A percentile compares a stretch with the other conserved stretches of the same genome.
phyloP scores from a whole-genome alignment of 306 rosid genomes.

The Vigna nakashimae region DNA sequence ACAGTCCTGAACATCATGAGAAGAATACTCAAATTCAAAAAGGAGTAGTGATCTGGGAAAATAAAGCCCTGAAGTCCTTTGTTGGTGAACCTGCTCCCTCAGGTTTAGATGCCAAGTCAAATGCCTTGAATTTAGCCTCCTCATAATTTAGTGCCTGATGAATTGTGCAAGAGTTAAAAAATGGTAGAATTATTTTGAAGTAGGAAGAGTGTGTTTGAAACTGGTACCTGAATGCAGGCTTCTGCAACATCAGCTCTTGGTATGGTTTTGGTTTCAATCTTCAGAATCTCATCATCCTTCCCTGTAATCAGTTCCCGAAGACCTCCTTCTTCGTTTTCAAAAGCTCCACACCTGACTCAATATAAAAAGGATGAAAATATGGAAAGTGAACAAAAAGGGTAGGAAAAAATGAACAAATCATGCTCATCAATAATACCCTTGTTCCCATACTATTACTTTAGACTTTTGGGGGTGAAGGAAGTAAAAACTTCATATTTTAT shows the following conservation, averaged over 20 bases:
- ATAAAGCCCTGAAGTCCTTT: slow-evolving; percentile 79
- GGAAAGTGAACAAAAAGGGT: too few relatives aligned
- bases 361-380: too few relatives aligned
- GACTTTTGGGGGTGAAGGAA: too few relatives aligned
- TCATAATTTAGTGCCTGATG: slow-evolving; percentile 74
- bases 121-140: slow-evolving; percentile 79
- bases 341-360: too few relatives aligned
- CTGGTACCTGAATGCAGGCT: slow-evolving; percentile 79
- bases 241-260: slow-evolving; percentile 82
- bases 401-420: too few relatives aligned
- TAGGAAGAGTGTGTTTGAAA: too few relatives aligned
- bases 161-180: background rate
- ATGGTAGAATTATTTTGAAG: background rate
- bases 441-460: too few relatives aligned
- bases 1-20: background rate
- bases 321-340: slow-evolving; percentile 75
- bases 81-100: slow-evolving; percentile 81
- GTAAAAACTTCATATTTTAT: too few relatives aligned
- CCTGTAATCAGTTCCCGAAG: slow-evolving; percentile 70
- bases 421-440: too few relatives aligned
- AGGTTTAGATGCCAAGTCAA: slow-evolving; percentile 84
- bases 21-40: slow-evolving; percentile 52
- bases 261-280: slow-evolving; percentile 82
- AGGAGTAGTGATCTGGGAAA: slow-evolving; percentile 69
- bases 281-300: slow-evolving; percentile 86